Base-by-base conservation (phyloP, 345 rosid genomes). In the Pugionium cornutum region DNA sequence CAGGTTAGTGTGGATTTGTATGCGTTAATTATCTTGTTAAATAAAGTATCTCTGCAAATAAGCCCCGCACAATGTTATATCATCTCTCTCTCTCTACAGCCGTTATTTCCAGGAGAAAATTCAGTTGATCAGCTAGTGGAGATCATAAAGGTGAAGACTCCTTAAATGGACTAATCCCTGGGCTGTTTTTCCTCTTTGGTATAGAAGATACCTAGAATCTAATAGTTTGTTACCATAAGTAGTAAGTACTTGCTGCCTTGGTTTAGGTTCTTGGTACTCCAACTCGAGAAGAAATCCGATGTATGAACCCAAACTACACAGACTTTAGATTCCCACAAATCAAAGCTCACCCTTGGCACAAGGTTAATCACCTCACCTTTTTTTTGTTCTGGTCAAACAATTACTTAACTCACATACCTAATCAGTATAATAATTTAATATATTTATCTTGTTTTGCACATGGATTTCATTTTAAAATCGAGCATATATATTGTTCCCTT, bases 331-430 rank as follows among this genome's bases (percentile, higher is more conserved):
- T 84, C 62, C 96, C 91, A 4, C 91, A 86, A 68, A 80, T 85
- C 55, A 85, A 85, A 78, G 95, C 89, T 54, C 95, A 82, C 55
- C 95, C 95, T 4, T 88, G 96, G 96, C 91, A 88, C 78, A 89
- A 89, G 86, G 92, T 86, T 18, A 55, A 48, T 49, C 25, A 8
- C 35, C 63, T 64, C 46, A 44, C 54, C 54, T 5, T 45, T 59
- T 10, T 32, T 29, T 26, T 26, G 9, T 26, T 29, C 2, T 47
- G 59, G 11, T 35, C 31, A 27, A 61, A 27, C 44, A 44, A 6
- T 29, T 39, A 8, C 26, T 29, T 27, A 28, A 62, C 53, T 62
- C 3, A 36, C 9, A 18, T 26, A 45, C 32, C 7, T 2, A 27
- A 31, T 32, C 30, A 50, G 3, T n/a, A 11, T 18, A 18, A 18